Conservation (phyloP, 805 yeast species). For the Pichia paraexigua region DNA sequence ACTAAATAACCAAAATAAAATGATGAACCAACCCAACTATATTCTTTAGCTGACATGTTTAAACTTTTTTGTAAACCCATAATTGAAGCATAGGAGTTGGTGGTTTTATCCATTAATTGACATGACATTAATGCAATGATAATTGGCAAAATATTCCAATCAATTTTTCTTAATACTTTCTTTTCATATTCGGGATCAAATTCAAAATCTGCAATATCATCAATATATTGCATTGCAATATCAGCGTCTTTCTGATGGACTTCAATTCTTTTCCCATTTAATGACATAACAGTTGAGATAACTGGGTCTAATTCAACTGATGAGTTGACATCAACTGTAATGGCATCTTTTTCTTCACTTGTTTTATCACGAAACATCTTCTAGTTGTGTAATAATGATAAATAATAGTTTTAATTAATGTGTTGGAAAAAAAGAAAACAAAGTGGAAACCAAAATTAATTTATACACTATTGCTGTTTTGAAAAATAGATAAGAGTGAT, state of each 20-base stretch:
- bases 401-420: neutral
- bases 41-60: constrained; percentile 34
- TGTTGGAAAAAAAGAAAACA: too few relatives aligned
- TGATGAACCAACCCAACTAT: constrained; percentile 38
- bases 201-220: constrained; percentile 1
- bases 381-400: neutral
- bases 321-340: neutral
- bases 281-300: constrained; percentile 8
- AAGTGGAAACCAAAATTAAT: neutral
- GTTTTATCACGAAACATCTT: neutral
- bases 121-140: constrained; percentile 23
- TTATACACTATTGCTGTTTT: neutral
- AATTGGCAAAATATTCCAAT: constrained; percentile 28
- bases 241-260: constrained; percentile 8
- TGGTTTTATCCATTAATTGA: constrained; percentile 34
- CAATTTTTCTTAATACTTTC: constrained; percentile 26
- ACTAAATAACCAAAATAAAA: constrained; percentile 37
- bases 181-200: constrained; percentile 8
- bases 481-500: neutral
- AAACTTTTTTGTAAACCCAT: constrained; percentile 36
- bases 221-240: constrained; percentile 4
- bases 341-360: neutral
- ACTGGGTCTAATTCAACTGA: constrained; percentile 5
- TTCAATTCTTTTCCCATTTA: constrained; percentile 4
- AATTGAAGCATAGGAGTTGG: constrained; percentile 38